A percentile compares a stretch with the other conserved stretches of the same genome.
Evolutionary conservation across 176 grass and related monocot species (phyloP).

Genomic region (Oryza nivara): DNA sequence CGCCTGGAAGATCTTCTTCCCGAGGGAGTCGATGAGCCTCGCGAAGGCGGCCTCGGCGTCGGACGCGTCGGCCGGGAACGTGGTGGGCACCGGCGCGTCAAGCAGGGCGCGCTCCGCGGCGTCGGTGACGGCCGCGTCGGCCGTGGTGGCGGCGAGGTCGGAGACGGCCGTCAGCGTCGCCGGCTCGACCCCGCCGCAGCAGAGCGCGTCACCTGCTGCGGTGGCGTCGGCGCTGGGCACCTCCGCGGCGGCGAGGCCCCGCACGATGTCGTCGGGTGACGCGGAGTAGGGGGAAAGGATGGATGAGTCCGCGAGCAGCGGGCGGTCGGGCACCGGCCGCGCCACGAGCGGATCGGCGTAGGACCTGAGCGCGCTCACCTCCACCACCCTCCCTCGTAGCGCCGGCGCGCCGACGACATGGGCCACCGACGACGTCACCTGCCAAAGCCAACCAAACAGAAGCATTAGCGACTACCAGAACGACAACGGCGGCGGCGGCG

Average conservation of each 20-base stretch:
- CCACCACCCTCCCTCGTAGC: conserved; percentile 55
- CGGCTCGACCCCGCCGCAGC: conserved; percentile 22
- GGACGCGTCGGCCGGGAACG: conserved; percentile 50
- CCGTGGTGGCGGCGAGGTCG: conserved; percentile 2
- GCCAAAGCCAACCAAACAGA: too few species aligned
- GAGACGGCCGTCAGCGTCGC: conserved; percentile 38
- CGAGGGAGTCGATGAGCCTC: conserved; percentile 59
- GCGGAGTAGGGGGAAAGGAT: conserved; percentile 80
- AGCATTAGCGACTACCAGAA: too few species aligned
- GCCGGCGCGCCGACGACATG: conserved; percentile 50
- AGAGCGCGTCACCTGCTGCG: background rate
- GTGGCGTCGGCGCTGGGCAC: conserved; percentile 30
- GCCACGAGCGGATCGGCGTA: conserved; percentile 62
- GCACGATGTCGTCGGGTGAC: conserved; percentile 72
- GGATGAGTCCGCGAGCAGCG: conserved; percentile 63
- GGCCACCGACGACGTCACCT: conserved; percentile 29
- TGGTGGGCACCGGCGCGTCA: conserved; percentile 53
- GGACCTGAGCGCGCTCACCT: conserved; percentile 43
- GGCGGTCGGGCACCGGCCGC: conserved; percentile 55
- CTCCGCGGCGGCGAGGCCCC: conserved; percentile 50
- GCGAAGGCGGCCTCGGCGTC: conserved; percentile 54
- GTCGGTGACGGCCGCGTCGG: conserved; percentile 9
- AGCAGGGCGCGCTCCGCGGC: conserved; percentile 39
- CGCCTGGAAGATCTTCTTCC: conserved; percentile 65
- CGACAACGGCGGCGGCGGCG: too few species aligned